Percentiles rank a stretch among this genome's conserved stretches.
Conservation (phyloP, 2,329 filamentous ascomycete species). For the Salinomyces thailandicus region DNA sequence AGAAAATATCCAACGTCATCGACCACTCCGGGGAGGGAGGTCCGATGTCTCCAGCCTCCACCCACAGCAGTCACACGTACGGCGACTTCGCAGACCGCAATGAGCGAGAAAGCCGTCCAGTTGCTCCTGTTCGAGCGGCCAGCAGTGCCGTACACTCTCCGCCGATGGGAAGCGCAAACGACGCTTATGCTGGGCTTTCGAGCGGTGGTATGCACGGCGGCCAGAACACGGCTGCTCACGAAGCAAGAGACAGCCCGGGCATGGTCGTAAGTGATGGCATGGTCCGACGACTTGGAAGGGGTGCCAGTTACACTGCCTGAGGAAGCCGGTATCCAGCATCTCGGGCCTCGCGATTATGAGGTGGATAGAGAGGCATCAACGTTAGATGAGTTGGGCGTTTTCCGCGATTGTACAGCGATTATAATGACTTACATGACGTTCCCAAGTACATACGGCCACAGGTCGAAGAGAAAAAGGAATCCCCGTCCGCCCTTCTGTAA, state of each 20-base stretch:
- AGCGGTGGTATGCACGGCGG: slow-evolving; percentile 7
- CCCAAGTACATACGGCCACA: no score
- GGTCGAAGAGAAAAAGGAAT: no score
- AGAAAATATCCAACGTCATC: not conserved
- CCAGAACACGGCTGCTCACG: not conserved
- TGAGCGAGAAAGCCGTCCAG: not conserved
- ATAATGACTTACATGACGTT: no score
- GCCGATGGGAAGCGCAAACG: slow-evolving; percentile 6
- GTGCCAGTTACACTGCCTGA: slow-evolving; percentile 6
- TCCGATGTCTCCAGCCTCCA: not conserved
- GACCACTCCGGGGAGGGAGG: not conserved
- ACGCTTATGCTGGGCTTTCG: slow-evolving; percentile 7
- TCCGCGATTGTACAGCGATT: no score
- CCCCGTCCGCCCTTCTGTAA: no score
- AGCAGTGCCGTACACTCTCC: slow-evolving; percentile 5
- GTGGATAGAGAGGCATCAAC: no score
- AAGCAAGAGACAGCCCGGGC: slow-evolving; percentile 4
- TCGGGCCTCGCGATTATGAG: no score
- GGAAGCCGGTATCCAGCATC: not conserved
- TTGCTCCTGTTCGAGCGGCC: not conserved
- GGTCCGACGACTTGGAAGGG: slow-evolving; percentile 6
- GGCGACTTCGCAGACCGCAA: slow-evolving; percentile 9
- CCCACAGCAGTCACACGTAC: slow-evolving; percentile 6
- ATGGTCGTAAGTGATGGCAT: slow-evolving; percentile 8
- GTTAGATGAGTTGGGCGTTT: no score